Conservation (phyloP, 2,329 filamentous ascomycete species). For the Knoxdaviesia capensis region DNA sequence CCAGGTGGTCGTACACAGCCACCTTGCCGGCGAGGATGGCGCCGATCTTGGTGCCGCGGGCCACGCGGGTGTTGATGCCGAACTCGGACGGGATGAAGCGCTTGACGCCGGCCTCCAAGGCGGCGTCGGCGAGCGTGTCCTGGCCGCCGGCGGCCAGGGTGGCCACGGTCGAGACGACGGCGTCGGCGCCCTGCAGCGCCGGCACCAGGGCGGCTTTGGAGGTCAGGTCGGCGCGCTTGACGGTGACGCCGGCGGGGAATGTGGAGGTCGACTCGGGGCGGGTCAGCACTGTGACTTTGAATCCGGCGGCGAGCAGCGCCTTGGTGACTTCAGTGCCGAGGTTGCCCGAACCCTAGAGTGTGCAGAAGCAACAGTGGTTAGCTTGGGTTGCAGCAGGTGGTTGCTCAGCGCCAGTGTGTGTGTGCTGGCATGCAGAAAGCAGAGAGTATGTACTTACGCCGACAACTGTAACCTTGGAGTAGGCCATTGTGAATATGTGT, state of each 20-base stretch:
- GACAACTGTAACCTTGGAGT: no score
- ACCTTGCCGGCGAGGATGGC: conserved; percentile 29
- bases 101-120: conserved; percentile 36
- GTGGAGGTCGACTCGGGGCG: conserved; percentile 20
- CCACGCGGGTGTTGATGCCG: conserved; percentile 12
- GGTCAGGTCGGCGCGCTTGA: conserved; percentile 26
- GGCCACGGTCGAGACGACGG: conserved; percentile 20
- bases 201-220: conserved; percentile 24
- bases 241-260: conserved; percentile 16
- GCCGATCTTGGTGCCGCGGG: conserved; percentile 13
- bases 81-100: conserved; percentile 43
- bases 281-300: conserved; percentile 34
- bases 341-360: conserved; percentile 13
- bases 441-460: no score
- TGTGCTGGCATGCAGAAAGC: no score
- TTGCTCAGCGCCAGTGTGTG: no score
- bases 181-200: conserved; percentile 35
- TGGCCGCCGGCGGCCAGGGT: conserved; percentile 18
- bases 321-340: conserved; percentile 18
- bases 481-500: no score
- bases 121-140: conserved; percentile 31
- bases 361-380: no score
- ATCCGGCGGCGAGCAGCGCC: conserved; percentile 16
- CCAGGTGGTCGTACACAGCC: conserved; percentile 17
- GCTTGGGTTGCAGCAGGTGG: no score